Evolutionary conservation across 768 basidiomycete genomes (phyloP).

Genomic region (Lyophyllum semitale): DNA sequence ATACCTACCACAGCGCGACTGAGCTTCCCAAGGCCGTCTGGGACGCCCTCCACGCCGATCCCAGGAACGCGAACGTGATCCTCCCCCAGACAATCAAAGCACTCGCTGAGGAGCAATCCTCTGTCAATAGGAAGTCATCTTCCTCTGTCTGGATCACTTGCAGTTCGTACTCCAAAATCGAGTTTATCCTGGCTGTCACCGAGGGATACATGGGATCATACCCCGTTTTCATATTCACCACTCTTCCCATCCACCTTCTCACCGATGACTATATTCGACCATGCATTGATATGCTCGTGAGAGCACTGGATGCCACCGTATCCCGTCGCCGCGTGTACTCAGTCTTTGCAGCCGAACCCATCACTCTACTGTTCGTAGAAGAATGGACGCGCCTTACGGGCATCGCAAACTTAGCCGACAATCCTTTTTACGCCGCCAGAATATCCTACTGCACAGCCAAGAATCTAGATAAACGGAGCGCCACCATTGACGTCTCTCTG

Average conservation of each 20-base stretch:
- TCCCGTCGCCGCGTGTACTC: slow-evolving; percentile 56
- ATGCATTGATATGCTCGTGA: slow-evolving; percentile 44
- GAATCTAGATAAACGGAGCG: slow-evolving; percentile 32
- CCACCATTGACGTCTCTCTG: slow-evolving; percentile 20
- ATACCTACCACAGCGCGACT: slow-evolving; percentile 28
- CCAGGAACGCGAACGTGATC: slow-evolving; percentile 42
- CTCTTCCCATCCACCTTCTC: slow-evolving; percentile 41
- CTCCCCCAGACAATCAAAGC: slow-evolving; percentile 39
- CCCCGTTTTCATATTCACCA: slow-evolving; percentile 65
- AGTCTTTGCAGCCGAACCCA: slow-evolving; percentile 55
- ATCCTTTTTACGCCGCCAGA: slow-evolving; percentile 65
- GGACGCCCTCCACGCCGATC: slow-evolving; percentile 34
- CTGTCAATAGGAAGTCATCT: neutral
- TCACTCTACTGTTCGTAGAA: slow-evolving; percentile 47
- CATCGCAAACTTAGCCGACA: slow-evolving; percentile 27
- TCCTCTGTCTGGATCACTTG: slow-evolving; percentile 39
- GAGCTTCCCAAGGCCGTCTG: slow-evolving; percentile 39
- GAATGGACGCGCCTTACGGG: slow-evolving; percentile 52
- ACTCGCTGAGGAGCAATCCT: slow-evolving; percentile 17
- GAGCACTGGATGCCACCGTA: slow-evolving; percentile 27
- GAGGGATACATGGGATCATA: slow-evolving; percentile 56
- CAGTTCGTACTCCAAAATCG: slow-evolving; percentile 27
- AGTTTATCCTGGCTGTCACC: slow-evolving; percentile 63
- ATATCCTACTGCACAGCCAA: slow-evolving; percentile 54
- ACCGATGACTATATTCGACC: slow-evolving; percentile 33